Evolutionary conservation across 2,329 filamentous ascomycete genomes (phyloP).

Genomic region (Triangularia verruculosa): DNA sequence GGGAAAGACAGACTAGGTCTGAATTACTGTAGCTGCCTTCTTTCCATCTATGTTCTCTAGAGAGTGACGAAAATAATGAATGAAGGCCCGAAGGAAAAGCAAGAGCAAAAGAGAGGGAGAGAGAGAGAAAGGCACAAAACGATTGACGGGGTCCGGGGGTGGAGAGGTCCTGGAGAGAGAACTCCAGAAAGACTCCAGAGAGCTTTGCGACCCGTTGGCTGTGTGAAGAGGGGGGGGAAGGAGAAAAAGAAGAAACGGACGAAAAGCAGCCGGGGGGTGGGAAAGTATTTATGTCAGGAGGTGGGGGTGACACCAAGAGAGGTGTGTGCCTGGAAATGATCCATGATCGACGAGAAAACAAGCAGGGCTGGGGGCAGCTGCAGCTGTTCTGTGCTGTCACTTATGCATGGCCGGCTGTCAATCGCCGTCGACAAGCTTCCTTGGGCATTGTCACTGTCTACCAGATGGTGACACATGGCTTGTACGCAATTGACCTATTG

Average conservation of each 20-base stretch:
- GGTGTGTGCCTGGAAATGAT: slow-evolving; percentile 22
- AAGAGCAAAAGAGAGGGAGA: slow-evolving; percentile 36
- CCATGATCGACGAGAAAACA: slow-evolving; percentile 22
- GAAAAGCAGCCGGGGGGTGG: slow-evolving; percentile 34
- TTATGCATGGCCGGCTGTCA: background rate
- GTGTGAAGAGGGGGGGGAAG: slow-evolving; percentile 53
- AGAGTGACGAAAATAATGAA: slow-evolving; percentile 53
- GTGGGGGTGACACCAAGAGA: slow-evolving; percentile 16
- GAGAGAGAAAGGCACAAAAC: slow-evolving; percentile 36
- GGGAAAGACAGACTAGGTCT: slow-evolving; percentile 6
- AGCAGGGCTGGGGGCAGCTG: slow-evolving; percentile 20
- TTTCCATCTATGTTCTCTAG: slow-evolving; percentile 33
- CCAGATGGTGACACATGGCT: background rate
- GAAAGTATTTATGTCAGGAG: slow-evolving; percentile 38
- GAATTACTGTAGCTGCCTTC: slow-evolving; percentile 8
- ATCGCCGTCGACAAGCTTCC: background rate
- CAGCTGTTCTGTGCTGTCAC: background rate
- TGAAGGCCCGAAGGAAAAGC: slow-evolving; percentile 36
- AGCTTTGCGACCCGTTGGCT: slow-evolving; percentile 58
- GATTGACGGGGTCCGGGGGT: slow-evolving; percentile 56
- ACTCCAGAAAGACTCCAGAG: slow-evolving; percentile 45
- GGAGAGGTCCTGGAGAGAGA: slow-evolving; percentile 45
- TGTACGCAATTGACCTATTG: slow-evolving; percentile 4
- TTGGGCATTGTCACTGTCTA: background rate
- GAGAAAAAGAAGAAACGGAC: slow-evolving; percentile 42